Base-by-base conservation (phyloP, 192 early-diverging fungal species). In the Coemansia sp. region DNA sequence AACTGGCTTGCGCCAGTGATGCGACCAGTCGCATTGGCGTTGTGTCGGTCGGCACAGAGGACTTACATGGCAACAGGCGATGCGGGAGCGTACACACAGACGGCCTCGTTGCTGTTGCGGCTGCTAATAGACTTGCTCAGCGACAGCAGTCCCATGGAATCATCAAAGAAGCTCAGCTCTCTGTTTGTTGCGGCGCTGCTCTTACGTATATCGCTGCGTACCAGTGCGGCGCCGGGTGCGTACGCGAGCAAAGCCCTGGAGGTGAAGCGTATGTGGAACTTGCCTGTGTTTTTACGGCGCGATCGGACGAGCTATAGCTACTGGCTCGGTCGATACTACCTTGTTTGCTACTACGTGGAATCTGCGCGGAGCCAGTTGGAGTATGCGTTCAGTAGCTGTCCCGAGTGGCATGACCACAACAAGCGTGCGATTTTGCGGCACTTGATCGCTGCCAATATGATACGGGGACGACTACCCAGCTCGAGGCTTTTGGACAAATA, bases 171-270 rank as follows among this genome's bases (percentile, higher is more conserved):
- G 36, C 29, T 61, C 6, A 75, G 75, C 2, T 68, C 75, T 5
- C n/a, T 74, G 54, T 64, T 71, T 64, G 75, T 82, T 16, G 80
- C 80, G 0, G 75, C 59, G 10, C 60, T 77, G 8, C 48, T 82
- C 3, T 42, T 82, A 41, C 74, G 74, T 19, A 68, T 82, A 14
- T 82, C 80, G 3, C 66, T 82, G 63, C 53, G 70, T 3, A 82
- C 74, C 19, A 76, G 29, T 6, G 80, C 75, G 5, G 74, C 74
- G 7, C 80, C 80, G 0, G 74, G 74, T 0, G 80, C 80, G 9
- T 76, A 82, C 42, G 80, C 75, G 4, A 75, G 66, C 68, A 81
- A 76, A 50, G 72, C 79, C 41, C 64, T 81, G 16, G 79, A 81
- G 50, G 80, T 63, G 27, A 68, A 65, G 21, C 31, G 44, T 6